A percentile compares a stretch with the other conserved stretches of the same genome.
Evolutionary conservation across 106 monocot genomes (phyloP).

Genomic region (Ottelia alismoides): DNA sequence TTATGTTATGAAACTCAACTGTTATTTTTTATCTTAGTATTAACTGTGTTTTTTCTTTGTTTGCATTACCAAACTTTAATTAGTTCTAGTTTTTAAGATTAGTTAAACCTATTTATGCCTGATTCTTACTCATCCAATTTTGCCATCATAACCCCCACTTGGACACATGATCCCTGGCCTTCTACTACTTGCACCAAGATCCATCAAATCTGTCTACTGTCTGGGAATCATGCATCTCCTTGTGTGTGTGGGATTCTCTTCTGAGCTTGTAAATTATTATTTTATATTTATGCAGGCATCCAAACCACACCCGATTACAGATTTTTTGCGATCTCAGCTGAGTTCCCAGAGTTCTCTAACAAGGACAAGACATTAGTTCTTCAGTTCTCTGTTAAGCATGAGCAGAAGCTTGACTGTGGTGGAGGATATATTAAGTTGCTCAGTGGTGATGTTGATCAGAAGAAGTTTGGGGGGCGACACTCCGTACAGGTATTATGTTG

Average conservation of each 20-base stretch:
- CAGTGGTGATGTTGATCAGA: slow-evolving; percentile 65
- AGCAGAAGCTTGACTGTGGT: slow-evolving; percentile 77
- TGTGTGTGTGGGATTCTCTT: neutral
- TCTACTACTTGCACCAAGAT: no score
- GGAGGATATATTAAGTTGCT: slow-evolving; percentile 77
- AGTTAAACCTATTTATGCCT: no score
- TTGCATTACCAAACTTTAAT: no score
- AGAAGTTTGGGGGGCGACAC: slow-evolving; percentile 63
- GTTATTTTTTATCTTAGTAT: no score
- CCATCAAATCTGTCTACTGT: no score
- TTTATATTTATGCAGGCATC: slow-evolving; percentile 29
- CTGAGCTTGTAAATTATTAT: no score
- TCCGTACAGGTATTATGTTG: slow-evolving; percentile 69
- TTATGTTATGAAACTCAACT: no score
- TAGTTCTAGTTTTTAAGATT: no score
- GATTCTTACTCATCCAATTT: no score
- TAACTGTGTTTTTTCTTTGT: no score
- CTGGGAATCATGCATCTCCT: neutral
- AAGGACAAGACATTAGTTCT: slow-evolving; percentile 61
- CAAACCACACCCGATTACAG: slow-evolving; percentile 48
- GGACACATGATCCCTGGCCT: no score
- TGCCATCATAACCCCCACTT: no score
- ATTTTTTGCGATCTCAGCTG: slow-evolving; percentile 63
- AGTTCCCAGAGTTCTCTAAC: slow-evolving; percentile 57
- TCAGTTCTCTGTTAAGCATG: slow-evolving; percentile 76